phyloP scores from a whole-genome alignment of 768 basidiomycete genomes.

The Chalciporus chontae region DNA sequence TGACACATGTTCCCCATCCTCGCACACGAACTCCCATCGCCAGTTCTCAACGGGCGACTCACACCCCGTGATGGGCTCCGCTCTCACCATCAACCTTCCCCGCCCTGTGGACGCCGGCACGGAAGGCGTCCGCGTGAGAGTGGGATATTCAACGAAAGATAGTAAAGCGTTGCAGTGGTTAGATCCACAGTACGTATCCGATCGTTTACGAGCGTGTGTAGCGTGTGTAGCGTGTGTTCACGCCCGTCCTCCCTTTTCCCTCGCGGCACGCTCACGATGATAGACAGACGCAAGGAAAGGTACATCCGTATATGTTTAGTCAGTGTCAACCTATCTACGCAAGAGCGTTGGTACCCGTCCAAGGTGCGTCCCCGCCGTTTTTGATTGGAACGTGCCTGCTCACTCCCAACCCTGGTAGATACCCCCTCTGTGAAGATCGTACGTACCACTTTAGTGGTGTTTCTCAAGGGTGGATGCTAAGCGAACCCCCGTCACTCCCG shows the following conservation, averaged over 20 bases:
- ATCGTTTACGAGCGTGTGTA: background rate
- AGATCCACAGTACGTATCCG: conserved; percentile 56
- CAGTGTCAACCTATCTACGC: conserved; percentile 94
- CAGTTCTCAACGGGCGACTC: conserved; percentile 55
- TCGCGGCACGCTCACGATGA: background rate
- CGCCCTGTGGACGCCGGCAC: conserved; percentile 28
- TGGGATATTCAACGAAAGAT: conserved; percentile 70
- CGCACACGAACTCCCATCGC: background rate
- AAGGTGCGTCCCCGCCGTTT: conserved; percentile 43
- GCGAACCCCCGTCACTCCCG: background rate
- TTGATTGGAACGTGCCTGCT: background rate
- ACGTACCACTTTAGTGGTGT: conserved; percentile 22
- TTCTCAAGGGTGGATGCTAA: background rate
- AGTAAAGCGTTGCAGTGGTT: conserved; percentile 88
- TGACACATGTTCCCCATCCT: background rate
- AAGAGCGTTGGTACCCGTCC: conserved; percentile 71
- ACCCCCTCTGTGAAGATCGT: conserved; percentile 85
- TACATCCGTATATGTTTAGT: conserved; percentile 85
- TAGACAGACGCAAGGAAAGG: conserved; percentile 87
- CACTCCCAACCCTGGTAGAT: conserved; percentile 40
- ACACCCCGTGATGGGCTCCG: conserved; percentile 73
- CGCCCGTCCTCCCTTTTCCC: background rate
- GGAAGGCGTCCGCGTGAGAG: conserved; percentile 42
- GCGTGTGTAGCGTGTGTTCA: no score
- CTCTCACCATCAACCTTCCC: conserved; percentile 58